Evolutionary conservation across 257 asterid genomes (phyloP).

Genomic region (Datura wrightii): DNA sequence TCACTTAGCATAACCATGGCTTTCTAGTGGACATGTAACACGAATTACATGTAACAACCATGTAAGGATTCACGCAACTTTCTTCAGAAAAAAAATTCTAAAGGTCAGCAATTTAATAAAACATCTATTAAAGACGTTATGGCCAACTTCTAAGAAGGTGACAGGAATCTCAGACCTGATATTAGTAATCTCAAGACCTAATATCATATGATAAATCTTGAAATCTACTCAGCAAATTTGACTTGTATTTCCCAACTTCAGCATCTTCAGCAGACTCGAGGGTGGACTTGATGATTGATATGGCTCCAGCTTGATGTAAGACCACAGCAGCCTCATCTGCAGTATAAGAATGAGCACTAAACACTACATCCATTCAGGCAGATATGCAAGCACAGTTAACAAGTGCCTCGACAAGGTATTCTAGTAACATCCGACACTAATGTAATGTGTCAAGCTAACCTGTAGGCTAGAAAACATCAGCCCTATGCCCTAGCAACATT

Average conservation of each 20-base stretch:
- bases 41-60: neutral
- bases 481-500: neutral
- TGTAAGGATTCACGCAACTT: neutral
- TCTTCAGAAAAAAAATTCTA: neutral
- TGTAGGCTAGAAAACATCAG: neutral
- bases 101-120: neutral
- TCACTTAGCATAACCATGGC: constrained; percentile 5
- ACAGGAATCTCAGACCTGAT: constrained; percentile 11
- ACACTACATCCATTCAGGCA: neutral
- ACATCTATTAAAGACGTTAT: neutral
- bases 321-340: constrained; percentile 72
- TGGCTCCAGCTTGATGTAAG: constrained; percentile 71
- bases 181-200: constrained; percentile 33
- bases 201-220: constrained; percentile 46
- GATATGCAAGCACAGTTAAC: neutral
- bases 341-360: constrained; percentile 21
- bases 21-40: constrained; percentile 19
- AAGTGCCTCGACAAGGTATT: neutral
- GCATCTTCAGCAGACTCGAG: constrained; percentile 58
- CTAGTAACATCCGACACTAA: neutral
- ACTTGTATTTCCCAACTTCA: constrained; percentile 65
- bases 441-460: neutral
- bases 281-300: constrained; percentile 54
- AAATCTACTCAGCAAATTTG: constrained; percentile 58
- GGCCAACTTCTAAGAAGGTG: neutral